Evolutionary conservation across 805 yeast genomes (phyloP).

Genomic region (Hanseniaspora guilliermondii): DNA sequence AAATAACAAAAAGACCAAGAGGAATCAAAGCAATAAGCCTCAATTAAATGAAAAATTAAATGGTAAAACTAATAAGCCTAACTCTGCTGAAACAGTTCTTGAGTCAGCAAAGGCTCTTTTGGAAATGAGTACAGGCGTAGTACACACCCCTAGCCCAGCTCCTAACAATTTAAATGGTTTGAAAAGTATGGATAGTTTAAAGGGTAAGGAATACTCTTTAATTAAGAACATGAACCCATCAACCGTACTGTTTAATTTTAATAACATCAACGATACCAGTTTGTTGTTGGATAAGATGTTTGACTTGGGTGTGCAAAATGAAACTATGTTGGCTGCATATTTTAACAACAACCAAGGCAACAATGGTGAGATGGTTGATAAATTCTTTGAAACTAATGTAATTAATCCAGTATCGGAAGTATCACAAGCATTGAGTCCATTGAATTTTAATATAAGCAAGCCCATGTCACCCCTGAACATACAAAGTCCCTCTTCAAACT

Average conservation of each 20-base stretch:
- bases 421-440: neutral
- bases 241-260: conserved; percentile 10
- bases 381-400: neutral
- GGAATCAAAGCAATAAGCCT: neutral
- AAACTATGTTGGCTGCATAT: conserved; percentile 5
- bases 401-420: neutral
- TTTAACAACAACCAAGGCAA: conserved; percentile 5
- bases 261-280: conserved; percentile 12
- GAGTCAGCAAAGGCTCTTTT: conserved; percentile 5
- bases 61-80: neutral
- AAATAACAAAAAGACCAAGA: neutral
- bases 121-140: conserved; percentile 6
- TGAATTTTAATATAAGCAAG: neutral
- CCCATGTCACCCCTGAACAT: neutral
- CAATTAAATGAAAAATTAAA: neutral
- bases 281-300: conserved; percentile 12
- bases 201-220: neutral
- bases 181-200: neutral
- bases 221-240: conserved; percentile 12
- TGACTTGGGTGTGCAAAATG: conserved; percentile 13
- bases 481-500: neutral
- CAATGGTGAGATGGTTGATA: neutral
- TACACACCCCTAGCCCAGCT: neutral
- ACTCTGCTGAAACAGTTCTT: neutral
- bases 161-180: neutral